A percentile compares a stretch with the other conserved stretches of the same genome.
phyloP scores from a whole-genome alignment of 495 filamentous ascomycete species.

The Aspergillus egyptiacus region DNA sequence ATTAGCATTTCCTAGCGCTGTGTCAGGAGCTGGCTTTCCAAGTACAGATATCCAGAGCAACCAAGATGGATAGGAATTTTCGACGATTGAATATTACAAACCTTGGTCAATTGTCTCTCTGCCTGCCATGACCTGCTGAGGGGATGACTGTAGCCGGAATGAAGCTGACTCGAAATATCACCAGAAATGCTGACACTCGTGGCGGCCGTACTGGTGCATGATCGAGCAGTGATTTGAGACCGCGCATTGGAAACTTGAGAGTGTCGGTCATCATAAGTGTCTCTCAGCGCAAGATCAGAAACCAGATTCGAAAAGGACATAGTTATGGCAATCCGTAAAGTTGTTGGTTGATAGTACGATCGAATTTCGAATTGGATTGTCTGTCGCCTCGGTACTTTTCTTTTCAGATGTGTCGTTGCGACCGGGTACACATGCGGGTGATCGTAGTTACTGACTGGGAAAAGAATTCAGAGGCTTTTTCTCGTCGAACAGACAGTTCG shows the following conservation, averaged over 20 bases:
- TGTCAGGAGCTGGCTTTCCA: not conserved
- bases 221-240: slow-evolving; percentile 62
- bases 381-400: no score
- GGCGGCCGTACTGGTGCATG: slow-evolving; percentile 82
- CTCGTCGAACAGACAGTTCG: no score
- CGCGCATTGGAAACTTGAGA: slow-evolving; percentile 69
- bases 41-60: not conserved
- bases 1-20: slow-evolving; percentile 83
- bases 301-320: slow-evolving; percentile 95
- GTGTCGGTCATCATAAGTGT: slow-evolving; percentile 50
- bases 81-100: slow-evolving; percentile 26
- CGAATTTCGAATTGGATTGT: no score
- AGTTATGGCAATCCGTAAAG: not conserved
- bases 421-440: no score
- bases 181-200: slow-evolving; percentile 90
- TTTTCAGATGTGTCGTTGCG: no score
- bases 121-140: slow-evolving; percentile 90
- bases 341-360: not conserved
- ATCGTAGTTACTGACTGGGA: no score
- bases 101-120: slow-evolving; percentile 95
- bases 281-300: slow-evolving; percentile 72
- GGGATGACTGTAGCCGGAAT: slow-evolving; percentile 91
- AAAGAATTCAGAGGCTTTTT: no score
- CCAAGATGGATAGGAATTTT: not conserved
- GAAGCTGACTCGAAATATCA: slow-evolving; percentile 90